A percentile compares a stretch with the other conserved stretches of the same genome.
Conservation (phyloP, 2,329 filamentous ascomycete species). For the Aspergillus ochraceoroseus region DNA sequence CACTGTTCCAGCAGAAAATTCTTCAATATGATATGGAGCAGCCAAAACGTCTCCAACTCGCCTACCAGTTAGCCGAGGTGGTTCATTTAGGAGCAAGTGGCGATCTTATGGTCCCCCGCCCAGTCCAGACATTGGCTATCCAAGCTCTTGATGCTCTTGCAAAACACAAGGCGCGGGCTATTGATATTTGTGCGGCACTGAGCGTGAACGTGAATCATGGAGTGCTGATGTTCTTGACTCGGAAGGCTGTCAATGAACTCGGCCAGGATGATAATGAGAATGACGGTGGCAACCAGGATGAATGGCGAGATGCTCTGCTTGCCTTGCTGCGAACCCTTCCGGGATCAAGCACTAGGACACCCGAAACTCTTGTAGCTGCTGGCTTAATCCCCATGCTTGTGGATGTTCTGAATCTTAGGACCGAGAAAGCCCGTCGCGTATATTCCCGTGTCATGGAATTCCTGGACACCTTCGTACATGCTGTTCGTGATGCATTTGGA, state of each 20-base stretch:
- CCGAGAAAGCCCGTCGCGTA: conserved; percentile 72
- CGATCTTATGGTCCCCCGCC: conserved; percentile 62
- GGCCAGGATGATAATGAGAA: conserved; percentile 55
- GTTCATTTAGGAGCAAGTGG: conserved; percentile 75
- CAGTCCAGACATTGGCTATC: conserved; percentile 77
- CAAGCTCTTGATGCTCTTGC: conserved; percentile 79
- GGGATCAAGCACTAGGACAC: conserved; percentile 64
- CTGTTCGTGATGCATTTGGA: conserved; percentile 76
- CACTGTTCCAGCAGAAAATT: conserved; percentile 77
- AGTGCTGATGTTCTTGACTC: conserved; percentile 84
- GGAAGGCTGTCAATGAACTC: conserved; percentile 84
- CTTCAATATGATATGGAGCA: conserved; percentile 85
- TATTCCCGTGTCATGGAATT: conserved; percentile 82
- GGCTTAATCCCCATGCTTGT: conserved; percentile 86
- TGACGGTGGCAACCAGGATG: conserved; percentile 64
- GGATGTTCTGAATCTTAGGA: conserved; percentile 79
- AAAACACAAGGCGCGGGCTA: conserved; percentile 67
- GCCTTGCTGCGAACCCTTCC: conserved; percentile 79
- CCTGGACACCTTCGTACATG: conserved; percentile 81
- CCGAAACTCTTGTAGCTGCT: conserved; percentile 78
- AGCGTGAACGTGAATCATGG: conserved; percentile 96
- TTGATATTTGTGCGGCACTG: conserved; percentile 82
- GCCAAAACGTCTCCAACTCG: conserved; percentile 79
- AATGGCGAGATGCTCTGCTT: conserved; percentile 88
- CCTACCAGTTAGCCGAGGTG: conserved; percentile 86